A percentile compares a stretch with the other conserved stretches of the same genome.
Evolutionary conservation across 257 asterid species (phyloP).

Genomic region (Nicotiana obtusifolia): DNA sequence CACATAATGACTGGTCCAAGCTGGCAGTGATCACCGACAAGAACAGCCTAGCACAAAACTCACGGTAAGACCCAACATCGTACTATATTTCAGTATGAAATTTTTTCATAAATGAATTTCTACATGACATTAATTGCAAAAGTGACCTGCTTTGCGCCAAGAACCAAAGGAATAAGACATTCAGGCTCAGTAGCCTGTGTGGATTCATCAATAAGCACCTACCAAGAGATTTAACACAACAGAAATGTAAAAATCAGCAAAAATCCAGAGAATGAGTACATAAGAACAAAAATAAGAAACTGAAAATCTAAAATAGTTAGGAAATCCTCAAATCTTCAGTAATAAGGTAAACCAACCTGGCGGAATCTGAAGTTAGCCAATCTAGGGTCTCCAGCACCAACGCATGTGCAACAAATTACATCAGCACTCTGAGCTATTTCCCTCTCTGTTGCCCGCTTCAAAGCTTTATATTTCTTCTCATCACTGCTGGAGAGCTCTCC

Average conservation of each 20-base stretch:
- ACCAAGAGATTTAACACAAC: constrained; percentile 1
- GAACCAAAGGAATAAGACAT: constrained; percentile 96
- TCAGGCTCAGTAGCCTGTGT: constrained; percentile 99
- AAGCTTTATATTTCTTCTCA: constrained; percentile 88
- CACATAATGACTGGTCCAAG: constrained; percentile 99
- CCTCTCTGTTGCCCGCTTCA: constrained; percentile 97
- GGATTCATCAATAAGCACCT: constrained; percentile 99
- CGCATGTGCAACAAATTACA: constrained; percentile 98
- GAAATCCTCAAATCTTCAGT: not conserved
- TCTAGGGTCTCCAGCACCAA: constrained; percentile 99
- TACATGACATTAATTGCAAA: not conserved
- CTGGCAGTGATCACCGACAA: constrained; percentile 99
- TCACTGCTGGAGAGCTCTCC: constrained; percentile 98
- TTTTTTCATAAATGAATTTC: not conserved
- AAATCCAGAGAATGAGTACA: not conserved
- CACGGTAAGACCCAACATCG: not conserved
- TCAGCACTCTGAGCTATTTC: constrained; percentile 99
- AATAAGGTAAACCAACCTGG: constrained; percentile 44
- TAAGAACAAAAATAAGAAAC: not conserved
- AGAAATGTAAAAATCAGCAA: constrained; percentile 1
- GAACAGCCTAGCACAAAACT: constrained; percentile 54
- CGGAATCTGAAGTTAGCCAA: constrained; percentile 94
- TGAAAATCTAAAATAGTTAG: not conserved
- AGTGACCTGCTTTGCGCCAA: constrained; percentile 90
- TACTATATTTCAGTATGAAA: not conserved